Evolutionary conservation across 331 rosid genomes (phyloP).

Genomic region (Acacia concinna): DNA sequence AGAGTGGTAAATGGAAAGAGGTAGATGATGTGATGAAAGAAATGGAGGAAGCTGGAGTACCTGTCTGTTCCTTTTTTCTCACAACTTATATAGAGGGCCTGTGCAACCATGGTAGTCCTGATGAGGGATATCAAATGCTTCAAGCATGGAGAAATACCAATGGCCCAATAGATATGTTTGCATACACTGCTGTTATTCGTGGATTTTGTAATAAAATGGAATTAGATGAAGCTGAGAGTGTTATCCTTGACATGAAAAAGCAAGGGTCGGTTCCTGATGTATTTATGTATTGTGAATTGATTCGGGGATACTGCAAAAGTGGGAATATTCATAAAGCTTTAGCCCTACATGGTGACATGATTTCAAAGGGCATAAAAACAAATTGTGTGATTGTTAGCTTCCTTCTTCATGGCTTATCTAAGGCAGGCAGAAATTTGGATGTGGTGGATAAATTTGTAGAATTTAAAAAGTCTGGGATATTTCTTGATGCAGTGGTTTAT

Average conservation of each 20-base stretch:
- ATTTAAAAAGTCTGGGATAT: conserved; percentile 47
- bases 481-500: conserved; percentile 60
- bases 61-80: conserved; percentile 49
- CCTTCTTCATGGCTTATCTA: conserved; percentile 65
- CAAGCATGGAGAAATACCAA: conserved; percentile 42
- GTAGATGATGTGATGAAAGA: conserved; percentile 51
- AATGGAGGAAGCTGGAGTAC: conserved; percentile 59
- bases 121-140: conserved; percentile 57
- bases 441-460: conserved; percentile 49
- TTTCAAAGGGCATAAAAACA: conserved; percentile 61
- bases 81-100: conserved; percentile 69
- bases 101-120: conserved; percentile 51
- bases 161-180: conserved; percentile 50
- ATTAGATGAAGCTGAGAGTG: conserved; percentile 53
- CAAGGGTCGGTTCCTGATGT: conserved; percentile 64
- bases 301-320: conserved; percentile 63
- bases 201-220: conserved; percentile 72
- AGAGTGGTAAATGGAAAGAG: conserved; percentile 53
- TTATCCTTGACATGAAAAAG: conserved; percentile 59
- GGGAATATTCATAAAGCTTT: conserved; percentile 52
- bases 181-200: conserved; percentile 56
- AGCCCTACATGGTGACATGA: conserved; percentile 53
- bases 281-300: conserved; percentile 50
- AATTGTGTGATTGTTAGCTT: conserved; percentile 60
- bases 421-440: conserved; percentile 57